Conservation (phyloP, 169 alveolate species). For the Cryptosporidium tyzzeri region DNA sequence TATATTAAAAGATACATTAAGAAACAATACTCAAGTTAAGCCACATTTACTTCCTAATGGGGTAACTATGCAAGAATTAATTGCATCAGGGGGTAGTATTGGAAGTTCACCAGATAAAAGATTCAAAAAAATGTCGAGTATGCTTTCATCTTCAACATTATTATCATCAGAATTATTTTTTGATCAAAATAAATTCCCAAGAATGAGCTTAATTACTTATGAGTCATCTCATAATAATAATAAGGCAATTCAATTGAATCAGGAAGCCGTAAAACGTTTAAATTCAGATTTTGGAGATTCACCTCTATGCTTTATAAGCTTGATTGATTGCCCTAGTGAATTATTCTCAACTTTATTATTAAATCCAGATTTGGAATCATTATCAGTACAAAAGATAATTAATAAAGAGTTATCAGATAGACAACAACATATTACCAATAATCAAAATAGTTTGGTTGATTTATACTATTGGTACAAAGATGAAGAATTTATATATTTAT, state of each 20-base stretch:
- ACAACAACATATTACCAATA: background rate
- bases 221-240: slow-evolving; percentile 12
- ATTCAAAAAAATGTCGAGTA: background rate
- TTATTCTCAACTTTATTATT: slow-evolving; percentile 36
- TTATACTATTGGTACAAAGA: slow-evolving; percentile 72
- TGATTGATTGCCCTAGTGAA: slow-evolving; percentile 41
- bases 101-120: slow-evolving; percentile 12
- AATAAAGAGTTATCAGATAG: background rate
- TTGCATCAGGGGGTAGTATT: slow-evolving; percentile 8
- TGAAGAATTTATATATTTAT: slow-evolving; percentile 71
- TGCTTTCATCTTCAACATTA: slow-evolving; percentile 41
- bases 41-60: slow-evolving; percentile 75
- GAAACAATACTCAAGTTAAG: slow-evolving; percentile 15
- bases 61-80: slow-evolving; percentile 57
- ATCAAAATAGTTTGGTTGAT: slow-evolving; percentile 25
- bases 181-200: slow-evolving; percentile 55
- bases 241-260: slow-evolving; percentile 14
- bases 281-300: slow-evolving; percentile 58
- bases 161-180: slow-evolving; percentile 39
- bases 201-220: slow-evolving; percentile 23
- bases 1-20: slow-evolving; percentile 28
- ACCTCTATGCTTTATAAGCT: slow-evolving; percentile 69
- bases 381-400: background rate
- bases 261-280: slow-evolving; percentile 45
- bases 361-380: slow-evolving; percentile 53